Evolutionary conservation across 352 stramenopile genomes (phyloP).

Genomic region (Globisporangium iwayamae): DNA sequence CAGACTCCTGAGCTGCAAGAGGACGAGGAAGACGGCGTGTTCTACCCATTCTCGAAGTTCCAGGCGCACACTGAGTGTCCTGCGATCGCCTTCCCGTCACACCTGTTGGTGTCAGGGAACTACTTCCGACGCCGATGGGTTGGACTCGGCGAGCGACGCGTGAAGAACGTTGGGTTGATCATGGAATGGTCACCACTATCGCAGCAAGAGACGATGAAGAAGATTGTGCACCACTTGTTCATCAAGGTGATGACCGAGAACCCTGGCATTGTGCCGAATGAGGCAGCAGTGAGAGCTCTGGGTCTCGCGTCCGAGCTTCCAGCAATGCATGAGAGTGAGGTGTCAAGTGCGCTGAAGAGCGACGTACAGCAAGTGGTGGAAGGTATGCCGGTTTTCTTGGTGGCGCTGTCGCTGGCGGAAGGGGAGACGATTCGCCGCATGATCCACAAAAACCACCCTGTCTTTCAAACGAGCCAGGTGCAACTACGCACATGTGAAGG

Average conservation of each 20-base stretch:
- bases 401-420: slow-evolving; percentile 95
- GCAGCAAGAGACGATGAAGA: slow-evolving; percentile 76
- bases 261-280: slow-evolving; percentile 51
- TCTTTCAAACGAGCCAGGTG: slow-evolving; percentile 65
- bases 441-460: slow-evolving; percentile 90
- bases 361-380: slow-evolving; percentile 36
- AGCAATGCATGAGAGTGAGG: slow-evolving; percentile 16
- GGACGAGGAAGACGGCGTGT: slow-evolving; percentile 53
- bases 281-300: slow-evolving; percentile 61
- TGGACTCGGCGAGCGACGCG: slow-evolving; percentile 75
- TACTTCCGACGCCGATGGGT: slow-evolving; percentile 88
- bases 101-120: slow-evolving; percentile 83
- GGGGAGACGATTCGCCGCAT: slow-evolving; percentile 96
- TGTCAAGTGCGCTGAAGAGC: slow-evolving; percentile 30
- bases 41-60: slow-evolving; percentile 79
- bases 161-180: slow-evolving; percentile 89
- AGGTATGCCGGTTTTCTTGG: slow-evolving; percentile 81
- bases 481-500: slow-evolving; percentile 78
- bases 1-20: slow-evolving; percentile 10
- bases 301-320: slow-evolving; percentile 23
- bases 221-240: slow-evolving; percentile 62
- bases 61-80: slow-evolving; percentile 71
- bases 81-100: slow-evolving; percentile 61
- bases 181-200: slow-evolving; percentile 82
- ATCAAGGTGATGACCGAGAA: slow-evolving; percentile 36